phyloP scores from a whole-genome alignment of 2,329 filamentous ascomycete species.

The Dothiorella sarmentorum region DNA sequence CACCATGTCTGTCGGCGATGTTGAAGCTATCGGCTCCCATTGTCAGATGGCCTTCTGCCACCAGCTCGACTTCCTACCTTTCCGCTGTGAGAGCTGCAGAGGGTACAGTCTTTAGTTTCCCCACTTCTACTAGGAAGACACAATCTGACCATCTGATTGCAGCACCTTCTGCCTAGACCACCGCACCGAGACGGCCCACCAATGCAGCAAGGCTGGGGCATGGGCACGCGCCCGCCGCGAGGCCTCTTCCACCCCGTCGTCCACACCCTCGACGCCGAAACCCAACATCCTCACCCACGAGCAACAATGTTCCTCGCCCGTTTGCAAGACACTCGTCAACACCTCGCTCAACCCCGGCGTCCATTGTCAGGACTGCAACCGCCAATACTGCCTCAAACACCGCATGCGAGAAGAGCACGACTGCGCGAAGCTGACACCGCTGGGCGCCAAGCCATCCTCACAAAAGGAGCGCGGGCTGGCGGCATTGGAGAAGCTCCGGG shows the following conservation, averaged over 20 bases:
- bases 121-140: not conserved
- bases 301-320: slow-evolving; percentile 64
- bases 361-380: slow-evolving; percentile 68
- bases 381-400: slow-evolving; percentile 75
- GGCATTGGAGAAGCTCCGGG: slow-evolving; percentile 72
- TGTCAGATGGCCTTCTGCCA: slow-evolving; percentile 91
- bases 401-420: slow-evolving; percentile 77
- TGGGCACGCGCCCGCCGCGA: slow-evolving; percentile 54
- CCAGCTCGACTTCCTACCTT: slow-evolving; percentile 93
- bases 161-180: slow-evolving; percentile 91
- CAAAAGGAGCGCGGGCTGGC: slow-evolving; percentile 63
- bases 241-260: slow-evolving; percentile 28
- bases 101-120: slow-evolving; percentile 36
- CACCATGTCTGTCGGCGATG: slow-evolving; percentile 72
- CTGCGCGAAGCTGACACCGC: slow-evolving; percentile 69
- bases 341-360: slow-evolving; percentile 65
- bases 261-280: slow-evolving; percentile 36
- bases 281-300: slow-evolving; percentile 58
- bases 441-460: slow-evolving; percentile 50
- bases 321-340: slow-evolving; percentile 69
- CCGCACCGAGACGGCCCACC: slow-evolving; percentile 78
- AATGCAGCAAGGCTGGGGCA: slow-evolving; percentile 58
- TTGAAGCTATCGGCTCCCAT: slow-evolving; percentile 81
- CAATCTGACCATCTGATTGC: slow-evolving; percentile 19
- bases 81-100: slow-evolving; percentile 84